Base-by-base conservation (phyloP, 768 basidiomycete species). In the Dentipellis fragilis region DNA sequence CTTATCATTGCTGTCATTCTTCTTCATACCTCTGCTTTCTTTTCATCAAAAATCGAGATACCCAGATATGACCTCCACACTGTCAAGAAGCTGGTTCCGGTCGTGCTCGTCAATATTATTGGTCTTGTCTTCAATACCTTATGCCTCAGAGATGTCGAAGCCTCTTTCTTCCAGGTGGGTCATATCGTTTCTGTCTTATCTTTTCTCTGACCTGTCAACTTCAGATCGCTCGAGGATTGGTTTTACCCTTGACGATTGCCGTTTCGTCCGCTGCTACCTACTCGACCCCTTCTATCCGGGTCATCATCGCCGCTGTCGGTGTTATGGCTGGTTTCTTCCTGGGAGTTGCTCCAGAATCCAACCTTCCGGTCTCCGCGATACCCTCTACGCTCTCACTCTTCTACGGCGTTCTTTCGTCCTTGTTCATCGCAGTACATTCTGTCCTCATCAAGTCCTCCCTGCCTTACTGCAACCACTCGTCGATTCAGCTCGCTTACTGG, bases 141-240 rank as follows among this genome's bases (percentile, higher is more conserved):
- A 5, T 90, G 89, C 63, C 72, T 90, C 53, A 77, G 86, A 23
- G 83, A 80, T 53, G 87, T 91, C 17, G 88, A 90, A 55, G 87
- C 88, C 2, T 82, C 84, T 0, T 91, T 85, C 68, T 91, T 89
- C 69, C 87, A 89, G 75, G 85, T 84, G 65, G 50, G 6, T 39
- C 46, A 17, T 14, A 8, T 11, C 10, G 2, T 35, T 51, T 29
- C 2, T 17, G 22, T 37, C 1, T 21, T 23, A 9, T 22, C 45
- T 9, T 21, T 10, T 54, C 4, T 34, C 23, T 38, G 11, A 10
- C 47, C 5, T 29, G 4, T 45, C 23, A 34, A 12, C n/a, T 8
- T 19, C 68, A 92, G 84, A 89, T 94, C 63, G 91, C 90, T 1
- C 74, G 90, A 61, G 90, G 91, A 0, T 77, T 94, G 38, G 84